Percentiles rank a stretch among this genome's conserved stretches.
Evolutionary conservation across 805 yeast species (phyloP).

Genomic region (Barnettozyma pratensis): DNA sequence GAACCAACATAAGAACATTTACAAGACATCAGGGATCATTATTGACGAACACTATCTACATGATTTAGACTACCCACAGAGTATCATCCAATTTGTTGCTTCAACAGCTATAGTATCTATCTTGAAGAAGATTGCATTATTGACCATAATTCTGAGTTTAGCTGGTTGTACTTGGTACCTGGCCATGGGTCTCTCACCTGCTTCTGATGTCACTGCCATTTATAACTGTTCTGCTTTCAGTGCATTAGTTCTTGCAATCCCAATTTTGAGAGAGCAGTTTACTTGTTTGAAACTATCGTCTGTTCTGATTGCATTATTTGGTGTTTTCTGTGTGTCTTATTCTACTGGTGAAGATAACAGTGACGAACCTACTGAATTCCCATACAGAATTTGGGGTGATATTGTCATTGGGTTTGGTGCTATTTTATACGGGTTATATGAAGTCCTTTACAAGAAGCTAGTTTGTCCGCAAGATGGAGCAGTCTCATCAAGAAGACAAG

Average conservation of each 20-base stretch:
- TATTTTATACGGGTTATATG: conserved; percentile 73
- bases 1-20: conserved; percentile 39
- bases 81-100: conserved; percentile 9
- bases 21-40: conserved; percentile 27
- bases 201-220: conserved; percentile 84
- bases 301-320: conserved; percentile 67
- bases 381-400: conserved; percentile 65
- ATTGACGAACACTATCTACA: conserved; percentile 11
- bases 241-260: conserved; percentile 79
- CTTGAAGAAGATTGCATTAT: conserved; percentile 34
- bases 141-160: conserved; percentile 55
- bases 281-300: conserved; percentile 57
- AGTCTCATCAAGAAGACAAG: conserved; percentile 63
- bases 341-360: conserved; percentile 31
- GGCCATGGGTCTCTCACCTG: conserved; percentile 74
- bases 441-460: conserved; percentile 71
- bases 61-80: conserved; percentile 15
- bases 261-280: conserved; percentile 61
- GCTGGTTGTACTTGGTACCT: conserved; percentile 88
- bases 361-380: conserved; percentile 32
- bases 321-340: conserved; percentile 78
- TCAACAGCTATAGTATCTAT: conserved; percentile 33
- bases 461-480: conserved; percentile 67
- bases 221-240: conserved; percentile 88
- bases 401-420: conserved; percentile 70